Evolutionary conservation across 2,329 filamentous ascomycete genomes (phyloP), one percentile per base, ranked within the genome.

Genomic region (Penicillium occitanis): DNA sequence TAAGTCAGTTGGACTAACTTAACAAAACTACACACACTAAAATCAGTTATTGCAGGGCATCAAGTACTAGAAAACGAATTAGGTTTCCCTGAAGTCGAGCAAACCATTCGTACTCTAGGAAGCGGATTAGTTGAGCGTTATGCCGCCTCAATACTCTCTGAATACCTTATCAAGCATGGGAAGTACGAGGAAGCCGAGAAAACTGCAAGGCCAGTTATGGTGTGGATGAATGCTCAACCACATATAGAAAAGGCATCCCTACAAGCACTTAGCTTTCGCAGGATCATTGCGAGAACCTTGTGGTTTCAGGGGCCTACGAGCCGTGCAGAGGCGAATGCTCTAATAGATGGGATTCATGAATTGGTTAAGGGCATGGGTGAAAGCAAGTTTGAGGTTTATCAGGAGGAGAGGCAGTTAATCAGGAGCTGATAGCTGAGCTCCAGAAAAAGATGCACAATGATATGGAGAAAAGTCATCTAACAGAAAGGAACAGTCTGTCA

Each of bases 271-370:
- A 40, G 10, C 33, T 6, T 22, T 19, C 55, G 55, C n/a, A 42
- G 33, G 55, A 59, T 42, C n/a, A 59, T 59, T 40, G 55, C 55
- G 2, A 59, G 55, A 22, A 35, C 55, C n/a, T 22, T 61, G 37
- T 61, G 40, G 22, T 33, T 46, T 30, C 37, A 44, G 35, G 55
- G 55, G 8, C 33, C 55, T 22, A 28, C 55, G 13, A 19, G 55
- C 14, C 35, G 33, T 7, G 5, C 22, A 25, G 57, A 60, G 37
- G 57, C 57, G 2, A 30, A 44, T n/a, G 19, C 35, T 10, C 14
- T 44, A 10, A 2, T 60, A 13, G 37, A 11, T 7, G 35, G 44
- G 22, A 60, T 60, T 44, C 19, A n/a, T 25, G 57, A n/a, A 17
- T 6, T 44, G 2, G 57, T 44, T 17, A 19, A 60, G 17, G 19